A percentile compares a stretch with the other conserved stretches of the same genome.
Evolutionary conservation across 225 moss, liverwort and hornwort species (phyloP).

Genomic region (Rhytidiadelphus loreus): DNA sequence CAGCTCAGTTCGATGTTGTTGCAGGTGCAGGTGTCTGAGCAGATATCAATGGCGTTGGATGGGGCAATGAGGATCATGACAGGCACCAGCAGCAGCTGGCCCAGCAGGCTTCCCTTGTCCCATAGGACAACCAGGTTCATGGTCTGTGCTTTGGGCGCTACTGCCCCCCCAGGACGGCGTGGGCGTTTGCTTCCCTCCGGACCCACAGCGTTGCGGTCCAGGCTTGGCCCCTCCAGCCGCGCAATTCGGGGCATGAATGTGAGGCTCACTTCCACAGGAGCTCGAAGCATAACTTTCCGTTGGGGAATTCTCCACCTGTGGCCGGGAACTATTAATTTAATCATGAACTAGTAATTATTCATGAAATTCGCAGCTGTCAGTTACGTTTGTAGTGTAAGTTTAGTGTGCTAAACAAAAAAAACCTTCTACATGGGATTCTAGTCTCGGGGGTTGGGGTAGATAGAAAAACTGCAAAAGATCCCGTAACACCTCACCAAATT

Average conservation of each 20-base stretch:
- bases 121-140: constrained; percentile 33
- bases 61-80: constrained; percentile 26
- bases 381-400: no score
- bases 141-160: background rate
- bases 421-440: background rate
- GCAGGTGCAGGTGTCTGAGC: no score
- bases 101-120: background rate
- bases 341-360: background rate
- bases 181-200: background rate
- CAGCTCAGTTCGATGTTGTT: no score
- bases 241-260: background rate
- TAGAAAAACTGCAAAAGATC: background rate
- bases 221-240: background rate
- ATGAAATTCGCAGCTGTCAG: background rate
- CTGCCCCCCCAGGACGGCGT: background rate
- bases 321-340: background rate
- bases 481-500: background rate
- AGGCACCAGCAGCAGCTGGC: background rate
- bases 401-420: no score
- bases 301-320: background rate
- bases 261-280: background rate
- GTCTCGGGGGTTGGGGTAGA: background rate
- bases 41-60: constrained; percentile 4
- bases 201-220: background rate
- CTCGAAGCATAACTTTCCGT: background rate